These are phyloP conservation scores for Cladorrhinum samala DNA, from an alignment of 495 filamentous ascomycete genomes.

Conservation along the genomic window DNA sequence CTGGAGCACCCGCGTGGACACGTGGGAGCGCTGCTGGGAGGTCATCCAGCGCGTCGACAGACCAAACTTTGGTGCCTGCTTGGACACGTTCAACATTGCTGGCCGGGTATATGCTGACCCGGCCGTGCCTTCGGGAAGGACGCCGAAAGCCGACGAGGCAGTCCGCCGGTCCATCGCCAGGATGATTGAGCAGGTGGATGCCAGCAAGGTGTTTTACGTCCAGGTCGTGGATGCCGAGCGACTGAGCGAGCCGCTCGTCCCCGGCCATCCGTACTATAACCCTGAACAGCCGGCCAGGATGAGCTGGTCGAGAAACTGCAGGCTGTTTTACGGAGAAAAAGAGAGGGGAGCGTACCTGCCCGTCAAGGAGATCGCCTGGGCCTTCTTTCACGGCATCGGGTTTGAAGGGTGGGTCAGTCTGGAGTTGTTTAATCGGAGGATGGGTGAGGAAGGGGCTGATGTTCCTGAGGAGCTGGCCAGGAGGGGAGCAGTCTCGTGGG, in stretches of 20 bases:
- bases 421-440: constrained; percentile 67
- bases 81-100: constrained; percentile 79
- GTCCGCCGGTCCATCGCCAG: constrained; percentile 51
- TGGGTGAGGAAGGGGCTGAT: constrained; percentile 44
- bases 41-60: constrained; percentile 60
- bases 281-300: constrained; percentile 59
- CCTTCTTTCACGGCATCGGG: constrained; percentile 57
- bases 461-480: constrained; percentile 59
- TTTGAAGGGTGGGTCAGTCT: constrained; percentile 75
- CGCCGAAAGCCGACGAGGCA: constrained; percentile 51
- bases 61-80: constrained; percentile 69
- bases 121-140: constrained; percentile 45
- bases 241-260: constrained; percentile 51
- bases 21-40: constrained; percentile 67
- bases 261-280: constrained; percentile 59
- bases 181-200: constrained; percentile 52
- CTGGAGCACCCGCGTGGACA: constrained; percentile 68
- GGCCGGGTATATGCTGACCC: constrained; percentile 71
- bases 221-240: constrained; percentile 75
- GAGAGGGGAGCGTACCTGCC: constrained; percentile 68
- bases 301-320: constrained; percentile 76
- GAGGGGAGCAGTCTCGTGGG: constrained; percentile 58
- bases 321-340: constrained; percentile 70
- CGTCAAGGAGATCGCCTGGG: constrained; percentile 53
- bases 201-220: constrained; percentile 69